Evolutionary conservation across 177 flowering plant species (phyloP), one percentile per base, ranked within the genome.

Genomic region (Vitis hybrid): DNA sequence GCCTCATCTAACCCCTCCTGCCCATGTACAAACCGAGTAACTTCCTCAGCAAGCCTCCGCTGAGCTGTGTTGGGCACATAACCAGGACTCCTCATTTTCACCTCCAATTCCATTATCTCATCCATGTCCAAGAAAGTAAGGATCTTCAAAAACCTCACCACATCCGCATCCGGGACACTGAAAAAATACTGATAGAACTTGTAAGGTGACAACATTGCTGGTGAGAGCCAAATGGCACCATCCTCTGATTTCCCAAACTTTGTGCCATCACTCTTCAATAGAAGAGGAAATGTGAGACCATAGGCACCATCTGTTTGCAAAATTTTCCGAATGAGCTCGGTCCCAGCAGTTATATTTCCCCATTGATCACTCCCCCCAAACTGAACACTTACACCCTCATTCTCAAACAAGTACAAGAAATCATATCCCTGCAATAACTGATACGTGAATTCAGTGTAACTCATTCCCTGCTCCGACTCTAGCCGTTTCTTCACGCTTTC

Each of bases 271-370:
- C 84, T 82, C 77, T 90, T 90, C 74, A 90, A 73, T 16, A 88
- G 72, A 29, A 90, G 87, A 57, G 93, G 96, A 70, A 88, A 90
- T 62, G 96, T 88, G 70, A 88, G 67, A 0, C 93, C 92, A 68
- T 84, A 88, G 1, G 86, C 91, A 12, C 80, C 83, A 14, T 87
- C 89, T 1, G 76, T 68, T 61, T 79, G 85, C n/a, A 83, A 68
- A 75, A 86, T 83, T 57, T 81, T 84, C 49, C 91, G 72, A 66
- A 90, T 83, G 6, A 88, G 68, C 15, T 90, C 92, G 8, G 92
- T 90, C 50, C 95, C 92, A 8, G 91, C 95, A n/a, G 91, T 90
- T 45, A 90, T 87, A 73, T 88, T 90, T 1, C 92, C 92, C 95
- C 92, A 90, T 56, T 88, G 91, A 74, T 90, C 92, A 72, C 91